These are phyloP conservation scores for Cucumis hystrix DNA, from an alignment of 306 rosid species.

Conservation along the genomic window DNA sequence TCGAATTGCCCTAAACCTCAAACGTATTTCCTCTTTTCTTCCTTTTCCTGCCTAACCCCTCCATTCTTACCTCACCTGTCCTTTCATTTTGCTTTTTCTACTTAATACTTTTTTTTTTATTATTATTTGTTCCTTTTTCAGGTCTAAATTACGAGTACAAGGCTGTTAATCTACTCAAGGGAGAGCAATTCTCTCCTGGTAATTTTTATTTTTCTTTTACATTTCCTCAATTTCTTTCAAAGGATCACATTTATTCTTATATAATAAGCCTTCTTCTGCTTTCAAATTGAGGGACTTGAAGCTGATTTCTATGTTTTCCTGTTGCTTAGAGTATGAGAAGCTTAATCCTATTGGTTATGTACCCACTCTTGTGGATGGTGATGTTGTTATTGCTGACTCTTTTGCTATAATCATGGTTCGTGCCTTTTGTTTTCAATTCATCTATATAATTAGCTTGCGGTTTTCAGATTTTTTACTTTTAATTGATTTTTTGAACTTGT, in stretches of 20 bases:
- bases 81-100: neutral
- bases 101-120: neutral
- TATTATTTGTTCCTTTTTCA: neutral
- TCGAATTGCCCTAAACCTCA: conserved; percentile 46
- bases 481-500: neutral
- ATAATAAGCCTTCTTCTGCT: neutral
- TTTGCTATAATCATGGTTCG: conserved; percentile 57
- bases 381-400: conserved; percentile 40
- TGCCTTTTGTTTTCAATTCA: neutral
- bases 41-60: neutral
- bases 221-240: neutral
- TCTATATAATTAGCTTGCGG: neutral
- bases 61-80: neutral
- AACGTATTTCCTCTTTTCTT: conserved; percentile 22
- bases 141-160: conserved; percentile 45
- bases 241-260: neutral
- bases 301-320: neutral
- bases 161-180: conserved; percentile 41
- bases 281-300: neutral
- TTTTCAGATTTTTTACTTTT: too few species aligned
- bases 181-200: conserved; percentile 49
- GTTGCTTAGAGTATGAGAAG: conserved; percentile 34
- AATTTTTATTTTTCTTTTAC: neutral
- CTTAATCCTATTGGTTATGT: conserved; percentile 61
- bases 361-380: conserved; percentile 54